Base-by-base conservation (phyloP, 2,329 filamentous ascomycete genomes). In the Trichoderma sp. region DNA sequence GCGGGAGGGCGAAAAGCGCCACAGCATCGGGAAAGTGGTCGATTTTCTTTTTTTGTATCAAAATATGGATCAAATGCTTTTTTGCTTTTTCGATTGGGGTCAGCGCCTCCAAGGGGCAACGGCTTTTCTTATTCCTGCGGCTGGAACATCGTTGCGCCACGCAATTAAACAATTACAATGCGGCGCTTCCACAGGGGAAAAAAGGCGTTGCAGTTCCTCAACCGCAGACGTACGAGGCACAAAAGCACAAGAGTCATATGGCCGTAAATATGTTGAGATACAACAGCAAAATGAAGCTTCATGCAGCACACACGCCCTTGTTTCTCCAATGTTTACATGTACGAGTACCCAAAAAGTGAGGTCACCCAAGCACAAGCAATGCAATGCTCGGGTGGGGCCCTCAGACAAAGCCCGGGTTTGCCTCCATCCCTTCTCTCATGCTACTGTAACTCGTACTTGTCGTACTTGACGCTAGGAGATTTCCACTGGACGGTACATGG, bases 71-170 rank as follows among this genome's bases (percentile, higher is more conserved):
- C 15, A n/a, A n/a, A 0, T 43, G 39, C 39, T 20, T 50, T 20
- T 20, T 50, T 50, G n/a, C 43, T 47, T 30, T 32, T 58, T 32
- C 17, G 28, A 30, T 59, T 59, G 15, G 55, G 30, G 26, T 30
- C 28, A 30, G 26, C 26, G 61, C 61, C n/a, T 43, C 17, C 7
- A 53, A 53, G 61, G 39, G 39, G 47, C n/a, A 47, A 47, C 55
- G 39, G 50, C 34, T 63, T 63, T 71, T 68, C 11, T 53, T 68
- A 43, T 43, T 43, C 15, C 7, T 71, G 55, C 70, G 23, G 53
- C 59, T 65, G 36, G 36, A 15, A 15, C 61, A 57, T 68, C 64
- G 64, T 43, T 23, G 57, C 70, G 63, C 65, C 63, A 68, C 63
- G 39, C 53, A 71, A 68, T 68, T 26, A 71, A 63, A 71, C 15